Percentiles rank a stretch among this genome's conserved stretches.
Conservation (phyloP, 2,329 filamentous ascomycete genomes). For the Cladophialophora bantiana region DNA sequence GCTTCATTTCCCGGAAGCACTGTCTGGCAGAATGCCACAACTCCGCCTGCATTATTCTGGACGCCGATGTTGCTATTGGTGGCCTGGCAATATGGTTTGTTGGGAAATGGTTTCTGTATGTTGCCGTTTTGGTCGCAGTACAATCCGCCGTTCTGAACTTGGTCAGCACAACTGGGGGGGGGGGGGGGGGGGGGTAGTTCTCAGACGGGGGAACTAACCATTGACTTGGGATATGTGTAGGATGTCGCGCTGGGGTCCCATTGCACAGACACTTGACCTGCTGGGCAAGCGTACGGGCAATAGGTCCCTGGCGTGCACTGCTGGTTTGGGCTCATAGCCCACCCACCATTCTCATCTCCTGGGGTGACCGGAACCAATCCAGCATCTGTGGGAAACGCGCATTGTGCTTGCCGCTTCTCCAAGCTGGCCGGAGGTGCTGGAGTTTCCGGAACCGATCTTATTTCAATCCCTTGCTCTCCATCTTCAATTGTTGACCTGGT, state of each 20-base stretch:
- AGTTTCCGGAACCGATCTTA: constrained; percentile 31
- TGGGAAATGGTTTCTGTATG: constrained; percentile 72
- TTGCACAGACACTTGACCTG: constrained; percentile 78
- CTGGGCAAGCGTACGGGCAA: constrained; percentile 78
- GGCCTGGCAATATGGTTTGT: constrained; percentile 72
- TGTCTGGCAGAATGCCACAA: constrained; percentile 78
- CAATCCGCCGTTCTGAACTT: constrained; percentile 71
- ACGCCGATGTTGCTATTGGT: constrained; percentile 71
- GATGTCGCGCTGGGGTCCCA: constrained; percentile 74
- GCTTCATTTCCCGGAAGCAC: constrained; percentile 80
- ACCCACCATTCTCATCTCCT: constrained; percentile 70
- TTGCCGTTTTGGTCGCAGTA: constrained; percentile 72
- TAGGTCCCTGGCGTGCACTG: constrained; percentile 71
- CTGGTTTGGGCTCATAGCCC: constrained; percentile 80
- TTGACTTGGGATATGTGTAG: constrained; percentile 73
- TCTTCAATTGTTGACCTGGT: constrained; percentile 39
- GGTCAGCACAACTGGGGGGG: constrained; percentile 26
- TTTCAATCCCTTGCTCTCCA: constrained; percentile 39
- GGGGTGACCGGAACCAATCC: constrained; percentile 74
- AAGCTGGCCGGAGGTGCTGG: constrained; percentile 42
- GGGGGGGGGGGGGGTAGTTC: no score
- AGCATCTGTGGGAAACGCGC: constrained; percentile 70
- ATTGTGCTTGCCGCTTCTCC: constrained; percentile 64
- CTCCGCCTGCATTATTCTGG: constrained; percentile 68
- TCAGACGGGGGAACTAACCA: constrained; percentile 60